phyloP scores from a whole-genome alignment of 2,329 filamentous ascomycete genomes.

The Paracoccidioides brasiliensis region DNA sequence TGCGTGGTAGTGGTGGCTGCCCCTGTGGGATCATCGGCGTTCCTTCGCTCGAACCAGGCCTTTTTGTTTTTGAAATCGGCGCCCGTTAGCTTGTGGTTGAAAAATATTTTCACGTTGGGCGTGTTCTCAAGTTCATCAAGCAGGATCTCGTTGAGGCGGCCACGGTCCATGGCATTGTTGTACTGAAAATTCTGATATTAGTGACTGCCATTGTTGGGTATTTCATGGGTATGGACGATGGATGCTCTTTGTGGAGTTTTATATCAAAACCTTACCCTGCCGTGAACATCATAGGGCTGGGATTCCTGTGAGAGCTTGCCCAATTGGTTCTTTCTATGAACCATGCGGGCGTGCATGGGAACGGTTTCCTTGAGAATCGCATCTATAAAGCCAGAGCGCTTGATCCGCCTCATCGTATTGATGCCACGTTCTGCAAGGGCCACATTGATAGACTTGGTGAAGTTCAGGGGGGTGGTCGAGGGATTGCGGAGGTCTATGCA shows the following conservation, averaged over 20 bases:
- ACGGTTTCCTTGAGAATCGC: slow-evolving; percentile 66
- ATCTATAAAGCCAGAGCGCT: slow-evolving; percentile 54
- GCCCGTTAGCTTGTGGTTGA: slow-evolving; percentile 85
- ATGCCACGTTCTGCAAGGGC: slow-evolving; percentile 89
- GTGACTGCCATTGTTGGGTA: not conserved
- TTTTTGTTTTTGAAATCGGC: slow-evolving; percentile 67
- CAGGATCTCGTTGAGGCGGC: slow-evolving; percentile 66
- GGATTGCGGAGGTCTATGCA: slow-evolving; percentile 69
- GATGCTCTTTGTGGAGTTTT: slow-evolving; percentile 3
- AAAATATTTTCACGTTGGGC: slow-evolving; percentile 82
- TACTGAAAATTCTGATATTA: slow-evolving; percentile 38
- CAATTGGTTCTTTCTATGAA: slow-evolving; percentile 56
- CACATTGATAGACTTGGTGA: slow-evolving; percentile 96
- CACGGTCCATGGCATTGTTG: slow-evolving; percentile 77
- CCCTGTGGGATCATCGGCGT: slow-evolving; percentile 19
- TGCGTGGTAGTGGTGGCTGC: slow-evolving; percentile 23
- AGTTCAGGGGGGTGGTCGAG: slow-evolving; percentile 74
- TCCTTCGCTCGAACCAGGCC: slow-evolving; percentile 69
- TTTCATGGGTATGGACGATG: not conserved
- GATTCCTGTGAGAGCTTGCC: slow-evolving; percentile 60
- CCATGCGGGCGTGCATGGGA: slow-evolving; percentile 94
- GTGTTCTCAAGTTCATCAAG: slow-evolving; percentile 71
- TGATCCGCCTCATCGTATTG: slow-evolving; percentile 64
- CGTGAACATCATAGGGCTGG: slow-evolving; percentile 85
- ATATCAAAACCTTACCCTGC: slow-evolving; percentile 46